Evolutionary conservation across 306 rosid genomes (phyloP).

Genomic region (Vachellia collinsii): DNA sequence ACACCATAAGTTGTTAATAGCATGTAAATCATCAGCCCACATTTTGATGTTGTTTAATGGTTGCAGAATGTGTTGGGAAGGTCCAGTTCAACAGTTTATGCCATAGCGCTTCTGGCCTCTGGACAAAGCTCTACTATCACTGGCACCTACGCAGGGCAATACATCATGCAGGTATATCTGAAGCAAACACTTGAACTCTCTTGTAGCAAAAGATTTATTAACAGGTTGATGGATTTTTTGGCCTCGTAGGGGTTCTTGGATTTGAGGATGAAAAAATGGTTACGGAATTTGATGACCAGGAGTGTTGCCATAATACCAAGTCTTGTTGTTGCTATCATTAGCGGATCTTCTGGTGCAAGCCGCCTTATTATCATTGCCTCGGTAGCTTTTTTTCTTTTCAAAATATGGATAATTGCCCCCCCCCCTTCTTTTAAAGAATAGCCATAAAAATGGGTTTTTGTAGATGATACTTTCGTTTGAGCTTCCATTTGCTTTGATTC

Average conservation of each 20-base stretch:
- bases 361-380: conserved; percentile 67
- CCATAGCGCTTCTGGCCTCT: conserved; percentile 83
- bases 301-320: conserved; percentile 83
- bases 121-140: conserved; percentile 95
- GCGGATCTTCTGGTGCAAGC: conserved; percentile 53
- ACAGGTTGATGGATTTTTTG: background rate
- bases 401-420: no score
- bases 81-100: conserved; percentile 77
- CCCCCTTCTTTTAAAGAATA: no score
- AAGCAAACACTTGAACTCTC: conserved; percentile 8
- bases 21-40: background rate
- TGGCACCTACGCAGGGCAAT: conserved; percentile 93
- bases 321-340: conserved; percentile 78
- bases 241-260: conserved; percentile 79
- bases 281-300: conserved; percentile 74
- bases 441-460: conserved; percentile 18
- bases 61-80: conserved; percentile 57
- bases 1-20: background rate
- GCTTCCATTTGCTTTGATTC: conserved; percentile 86
- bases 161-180: conserved; percentile 78
- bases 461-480: conserved; percentile 97
- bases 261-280: conserved; percentile 78
- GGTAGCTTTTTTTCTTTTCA: conserved; percentile 43
- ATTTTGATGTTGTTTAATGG: background rate
- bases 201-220: background rate